phyloP scores from a whole-genome alignment of 2,329 filamentous ascomycete genomes.

The Penicillium sumatraense region DNA sequence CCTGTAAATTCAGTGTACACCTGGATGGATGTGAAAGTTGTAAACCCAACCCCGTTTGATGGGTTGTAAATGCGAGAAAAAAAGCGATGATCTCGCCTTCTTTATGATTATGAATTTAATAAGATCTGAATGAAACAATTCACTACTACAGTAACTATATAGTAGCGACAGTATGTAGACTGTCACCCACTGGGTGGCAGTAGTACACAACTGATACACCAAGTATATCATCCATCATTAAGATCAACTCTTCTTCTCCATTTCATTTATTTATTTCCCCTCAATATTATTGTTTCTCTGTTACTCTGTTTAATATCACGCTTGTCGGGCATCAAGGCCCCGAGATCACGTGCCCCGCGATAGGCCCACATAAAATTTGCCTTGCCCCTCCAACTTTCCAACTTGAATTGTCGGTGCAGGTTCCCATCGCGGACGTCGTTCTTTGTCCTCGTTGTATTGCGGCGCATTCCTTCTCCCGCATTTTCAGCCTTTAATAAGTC shows the following conservation, averaged over 20 bases:
- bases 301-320: constrained; percentile 8
- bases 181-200: too few species aligned
- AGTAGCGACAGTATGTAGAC: too few species aligned
- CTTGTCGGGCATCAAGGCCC: constrained; percentile 25
- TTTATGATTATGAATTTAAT: constrained; percentile 36
- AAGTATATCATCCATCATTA: too few species aligned
- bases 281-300: too few species aligned
- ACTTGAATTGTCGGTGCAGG: constrained; percentile 23
- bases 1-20: constrained; percentile 63
- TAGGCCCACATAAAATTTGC: constrained; percentile 37
- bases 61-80: constrained; percentile 6
- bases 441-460: constrained; percentile 18
- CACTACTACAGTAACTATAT: neutral
- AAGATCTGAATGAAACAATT: constrained; percentile 26
- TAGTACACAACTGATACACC: too few species aligned
- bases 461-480: constrained; percentile 14
- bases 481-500: constrained; percentile 5
- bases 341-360: constrained; percentile 29
- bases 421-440: constrained; percentile 22
- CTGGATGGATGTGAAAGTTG: neutral
- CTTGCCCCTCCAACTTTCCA: constrained; percentile 26
- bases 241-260: too few species aligned
- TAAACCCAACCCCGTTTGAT: too few species aligned
- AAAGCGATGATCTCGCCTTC: constrained; percentile 21
- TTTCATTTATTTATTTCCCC: too few species aligned